Percentiles rank a stretch among this genome's conserved stretches.
Conservation (phyloP, 768 basidiomycete genomes). For the Leccinum fibrillosum region DNA sequence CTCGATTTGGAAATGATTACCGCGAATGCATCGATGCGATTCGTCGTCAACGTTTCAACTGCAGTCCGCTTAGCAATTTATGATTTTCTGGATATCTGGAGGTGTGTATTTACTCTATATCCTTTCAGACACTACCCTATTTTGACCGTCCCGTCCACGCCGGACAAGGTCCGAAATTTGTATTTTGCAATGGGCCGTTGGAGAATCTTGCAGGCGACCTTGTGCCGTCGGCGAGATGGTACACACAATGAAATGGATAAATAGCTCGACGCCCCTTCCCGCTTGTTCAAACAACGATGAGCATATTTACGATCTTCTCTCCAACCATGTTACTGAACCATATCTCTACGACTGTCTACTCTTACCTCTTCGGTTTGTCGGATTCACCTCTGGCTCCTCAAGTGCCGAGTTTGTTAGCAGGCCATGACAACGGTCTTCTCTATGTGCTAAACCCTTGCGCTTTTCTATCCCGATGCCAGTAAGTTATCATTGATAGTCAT, state of each 20-base stretch:
- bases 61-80: too few species aligned
- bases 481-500: slow-evolving; percentile 1
- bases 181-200: background rate
- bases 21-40: too few species aligned
- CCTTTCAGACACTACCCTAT: background rate
- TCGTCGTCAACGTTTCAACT: too few species aligned
- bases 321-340: background rate
- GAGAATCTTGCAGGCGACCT: too few species aligned
- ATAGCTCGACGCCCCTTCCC: background rate
- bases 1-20: background rate
- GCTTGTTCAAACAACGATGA: background rate
- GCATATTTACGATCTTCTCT: too few species aligned
- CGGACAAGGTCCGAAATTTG: background rate
- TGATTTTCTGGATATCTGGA: too few species aligned
- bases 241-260: background rate
- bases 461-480: slow-evolving; percentile 16
- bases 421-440: slow-evolving; percentile 15
- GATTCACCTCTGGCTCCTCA: background rate
- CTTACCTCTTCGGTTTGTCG: background rate
- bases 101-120: too few species aligned
- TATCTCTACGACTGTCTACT: background rate
- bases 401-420: slow-evolving; percentile 12
- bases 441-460: slow-evolving; percentile 13
- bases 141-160: background rate
- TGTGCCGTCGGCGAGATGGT: too few species aligned